Evolutionary conservation across 208 protist species (phyloP), one percentile per base, ranked within the genome.

Genomic region (Trypanosoma mega): DNA sequence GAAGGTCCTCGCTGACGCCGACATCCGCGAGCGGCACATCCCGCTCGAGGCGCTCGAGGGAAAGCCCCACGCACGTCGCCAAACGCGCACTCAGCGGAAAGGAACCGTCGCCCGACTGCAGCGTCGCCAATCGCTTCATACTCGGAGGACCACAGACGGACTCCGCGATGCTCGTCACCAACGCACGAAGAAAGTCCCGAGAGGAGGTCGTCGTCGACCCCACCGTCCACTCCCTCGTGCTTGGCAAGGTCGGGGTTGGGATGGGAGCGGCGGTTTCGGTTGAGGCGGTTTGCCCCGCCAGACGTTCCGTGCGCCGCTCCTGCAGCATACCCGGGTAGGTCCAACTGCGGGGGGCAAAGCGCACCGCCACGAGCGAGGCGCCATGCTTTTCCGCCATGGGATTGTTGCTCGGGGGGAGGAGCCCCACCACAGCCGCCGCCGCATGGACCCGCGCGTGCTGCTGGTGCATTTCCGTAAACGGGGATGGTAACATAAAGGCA

Each of bases 401-500:
- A 33, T 20, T 7, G 6, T 23, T 54, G 53, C 14, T 24, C 16
- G 43, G 43, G 21, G 39, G 3, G 1, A 48, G 27, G 8, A 23
- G 34, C 16, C 21, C 12, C 4, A 18, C 14, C 51, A 20, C 24
- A 2, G 0, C 37, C 1, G 11, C 29, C 11, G 18, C 30, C 12
- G 21, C 39, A 0, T 47, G n/a, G 0, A 26, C 39, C 8, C 48
- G 21, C 11, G 47, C 45, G 1, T 53, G 53, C 8, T 20, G 47
- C 57, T 76, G 72, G 29, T 72, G 39, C 50, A 89, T 76, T 18
- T 72, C 68, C 3, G 85, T 92, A 63, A 74, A 85, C 3, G 82
- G 85, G 7, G 74, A 77, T 14, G 77, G 74, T 29, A 89, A 31
- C 45, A 55, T 41, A 64, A 70, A 80, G 30, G 52, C 23, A 3